Conservation (phyloP, 257 asterid genomes). For the Rhazya stricta region DNA sequence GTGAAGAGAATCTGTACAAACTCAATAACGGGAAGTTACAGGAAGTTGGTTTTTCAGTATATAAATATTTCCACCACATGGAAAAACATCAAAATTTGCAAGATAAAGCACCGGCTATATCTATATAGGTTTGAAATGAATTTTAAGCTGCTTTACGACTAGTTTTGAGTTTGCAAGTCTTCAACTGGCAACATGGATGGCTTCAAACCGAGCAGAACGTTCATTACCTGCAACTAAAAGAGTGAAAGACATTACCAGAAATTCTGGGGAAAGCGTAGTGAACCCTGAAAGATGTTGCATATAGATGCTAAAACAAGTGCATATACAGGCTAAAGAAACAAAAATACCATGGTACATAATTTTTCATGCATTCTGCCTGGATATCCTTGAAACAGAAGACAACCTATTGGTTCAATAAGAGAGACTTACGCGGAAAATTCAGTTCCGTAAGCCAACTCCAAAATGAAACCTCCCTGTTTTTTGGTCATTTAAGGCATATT, state of each 20-base stretch:
- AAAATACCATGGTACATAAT: not conserved
- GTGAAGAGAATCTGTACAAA: not conserved
- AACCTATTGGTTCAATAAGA: not conserved
- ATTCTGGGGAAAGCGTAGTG: too few species aligned
- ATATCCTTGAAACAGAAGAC: not conserved
- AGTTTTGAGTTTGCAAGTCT: too few species aligned
- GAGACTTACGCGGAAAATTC: not conserved
- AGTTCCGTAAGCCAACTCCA: conserved; percentile 84
- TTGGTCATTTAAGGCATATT: conserved; percentile 86
- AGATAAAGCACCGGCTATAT: not conserved
- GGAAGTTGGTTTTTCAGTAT: not conserved
- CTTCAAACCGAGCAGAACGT: not conserved
- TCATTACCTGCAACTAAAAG: not conserved
- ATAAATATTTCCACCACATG: not conserved
- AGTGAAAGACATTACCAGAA: not conserved
- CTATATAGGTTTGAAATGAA: not conserved
- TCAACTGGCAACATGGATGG: too few species aligned
- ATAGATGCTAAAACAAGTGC: too few species aligned
- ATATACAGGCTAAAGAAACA: too few species aligned
- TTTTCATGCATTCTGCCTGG: not conserved
- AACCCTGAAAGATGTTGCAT: too few species aligned
- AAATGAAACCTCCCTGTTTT: conserved; percentile 84
- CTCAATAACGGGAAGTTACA: not conserved
- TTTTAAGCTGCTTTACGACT: not conserved
- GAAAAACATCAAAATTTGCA: not conserved